Base-by-base conservation (phyloP, 108 stramenopile genomes). In the Parmales sp. region DNA sequence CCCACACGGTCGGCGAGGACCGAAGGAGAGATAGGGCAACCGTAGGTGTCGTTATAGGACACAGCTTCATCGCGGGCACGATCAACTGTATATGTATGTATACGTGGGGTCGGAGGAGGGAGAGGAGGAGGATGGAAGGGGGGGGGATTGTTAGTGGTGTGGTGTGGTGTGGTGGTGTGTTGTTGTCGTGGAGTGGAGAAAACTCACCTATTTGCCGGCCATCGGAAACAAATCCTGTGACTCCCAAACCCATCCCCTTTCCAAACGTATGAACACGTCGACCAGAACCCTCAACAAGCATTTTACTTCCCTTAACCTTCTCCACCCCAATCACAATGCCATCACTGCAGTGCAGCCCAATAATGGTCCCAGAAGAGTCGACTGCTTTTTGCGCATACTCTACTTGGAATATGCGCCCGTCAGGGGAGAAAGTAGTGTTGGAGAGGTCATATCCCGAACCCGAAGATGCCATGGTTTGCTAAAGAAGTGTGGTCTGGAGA, bases 391-490 rank as follows among this genome's bases (percentile, higher is more conserved):
- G 72, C 65, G 95, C 95, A 70, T 95, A 95, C 76, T 95, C 94
- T 34, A 96, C 83, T 74, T 94, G 94, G 68, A 97, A 98, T 63
- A 99, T 93, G 31, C 94, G 88, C 25, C 98, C 98, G 73, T 99
- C 98, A 31, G 98, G 97, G 38, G 91, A 93, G 85, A 95, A 96
- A 44, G 93, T 95, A 23, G 93, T 90, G 37, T 91, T 80, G 46
- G 94, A 95, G 64, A 97, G 86, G 73, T 97, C 95, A 82, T 97
- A 97, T n/a, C n/a, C n/a, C n/a, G n/a, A n/a, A n/a, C n/a, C n/a
- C n/a, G n/a, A n/a, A n/a, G n/a, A n/a, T n/a, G n/a, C n/a, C n/a
- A n/a, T n/a, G n/a, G n/a, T n/a, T n/a, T n/a, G n/a, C n/a, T n/a
- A n/a, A n/a, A n/a, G n/a, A n/a, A n/a, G n/a, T n/a, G n/a, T n/a